Base-by-base conservation (phyloP, 768 basidiomycete genomes). In the Inosperma sp. region DNA sequence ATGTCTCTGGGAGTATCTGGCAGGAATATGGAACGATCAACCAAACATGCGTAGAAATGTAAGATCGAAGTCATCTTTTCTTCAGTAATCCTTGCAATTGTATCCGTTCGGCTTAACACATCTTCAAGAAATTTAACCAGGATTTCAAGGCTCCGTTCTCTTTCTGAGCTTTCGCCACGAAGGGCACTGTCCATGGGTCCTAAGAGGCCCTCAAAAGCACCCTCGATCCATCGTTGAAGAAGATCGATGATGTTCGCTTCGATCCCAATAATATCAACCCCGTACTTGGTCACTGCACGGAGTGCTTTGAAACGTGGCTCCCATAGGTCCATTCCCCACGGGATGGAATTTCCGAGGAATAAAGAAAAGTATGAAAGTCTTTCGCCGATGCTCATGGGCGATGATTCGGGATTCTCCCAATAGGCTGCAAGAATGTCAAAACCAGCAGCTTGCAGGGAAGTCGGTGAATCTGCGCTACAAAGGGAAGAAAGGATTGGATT, bases 381-480 rank as follows among this genome's bases (percentile, higher is more conserved):
- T 51, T 89, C 86, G 1, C 80, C 71, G 2, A 80, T 82, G 2
- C 69, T 66, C 17, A 81, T 66, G 17, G 61, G 58, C 17, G 70
- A 59, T 1, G 74, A 69, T 46, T 82, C 80, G 17, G 65, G 70
- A 60, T 82, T 81, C 59, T 85, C 80, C 69, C 80, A 82, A 62
- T 83, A 90, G 3, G 83, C 76, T 12, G 83, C 72, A 45, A 89
- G 71, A 53, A 88, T 80, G 51, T 90, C 88, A 56, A 75, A 87
- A 1, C 88, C 88, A 0, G 81, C 76, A 7, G 77, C 77, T 59
- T 87, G 86, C 4, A 89, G 54, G 0, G 80, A 67, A 0, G 72
- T 54, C 1, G 86, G 84, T 0, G 77, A 73, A 14, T 79, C 73
- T 5, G 66, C 47, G 31, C 71, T 64, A 61, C 88, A 89, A 9